Conservation (phyloP, 345 rosid genomes). For the Murraya koenigii region DNA sequence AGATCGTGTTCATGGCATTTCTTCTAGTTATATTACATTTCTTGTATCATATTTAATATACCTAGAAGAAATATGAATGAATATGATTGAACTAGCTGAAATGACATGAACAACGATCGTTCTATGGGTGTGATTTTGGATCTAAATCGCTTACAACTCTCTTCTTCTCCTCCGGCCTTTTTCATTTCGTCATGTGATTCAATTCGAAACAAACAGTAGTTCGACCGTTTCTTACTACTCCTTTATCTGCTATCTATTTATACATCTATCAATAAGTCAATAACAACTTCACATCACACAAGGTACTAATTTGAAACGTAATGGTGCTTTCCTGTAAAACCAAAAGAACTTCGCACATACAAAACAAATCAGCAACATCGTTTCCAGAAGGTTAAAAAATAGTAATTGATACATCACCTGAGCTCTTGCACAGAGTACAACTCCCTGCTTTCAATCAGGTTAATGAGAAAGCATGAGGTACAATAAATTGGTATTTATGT, state of each 20-base stretch:
- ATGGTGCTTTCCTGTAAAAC: no score
- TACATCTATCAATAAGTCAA: no score
- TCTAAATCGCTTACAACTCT: no score
- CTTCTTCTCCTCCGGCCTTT: no score
- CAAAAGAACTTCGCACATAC: no score
- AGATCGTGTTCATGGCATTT: neutral
- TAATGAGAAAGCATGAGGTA: constrained; percentile 7
- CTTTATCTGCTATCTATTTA: no score
- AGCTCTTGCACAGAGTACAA: neutral
- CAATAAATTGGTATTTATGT: neutral
- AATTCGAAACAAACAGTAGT: no score
- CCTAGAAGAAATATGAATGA: no score
- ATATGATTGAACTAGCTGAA: neutral
- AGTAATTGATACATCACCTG: neutral
- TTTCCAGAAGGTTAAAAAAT: neutral
- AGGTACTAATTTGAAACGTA: no score
- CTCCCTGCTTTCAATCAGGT: neutral
- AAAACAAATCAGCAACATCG: neutral
- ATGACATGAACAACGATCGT: constrained; percentile 1
- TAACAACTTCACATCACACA: no score
- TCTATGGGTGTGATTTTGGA: neutral
- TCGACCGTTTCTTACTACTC: no score
- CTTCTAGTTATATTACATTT: neutral
- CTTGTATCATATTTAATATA: neutral
- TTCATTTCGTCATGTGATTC: no score